Base-by-base conservation (phyloP, 345 rosid species). In the Aquilaria sinensis region DNA sequence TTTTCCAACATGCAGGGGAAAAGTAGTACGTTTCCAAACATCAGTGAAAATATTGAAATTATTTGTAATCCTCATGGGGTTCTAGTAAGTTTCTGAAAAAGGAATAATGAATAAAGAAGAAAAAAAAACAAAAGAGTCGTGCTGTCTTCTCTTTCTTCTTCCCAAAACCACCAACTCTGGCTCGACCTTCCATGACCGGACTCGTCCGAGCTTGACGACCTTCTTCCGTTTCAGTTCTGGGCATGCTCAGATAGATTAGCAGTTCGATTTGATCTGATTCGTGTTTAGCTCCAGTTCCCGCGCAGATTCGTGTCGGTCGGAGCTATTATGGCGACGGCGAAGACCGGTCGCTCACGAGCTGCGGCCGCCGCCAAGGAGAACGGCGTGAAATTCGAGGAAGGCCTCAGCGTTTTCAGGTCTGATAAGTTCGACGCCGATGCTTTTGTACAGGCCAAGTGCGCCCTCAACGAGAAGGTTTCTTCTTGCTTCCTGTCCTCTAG, bases 381-480 rank as follows among this genome's bases (percentile, higher is more conserved):
- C 72, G 98, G 92, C 51, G 70, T 70, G 10, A 84, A 78, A 72
- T 74, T 84, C 51, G 97, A 95, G 68, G 99, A 91, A 81, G 96
- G 94, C 30, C 79, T 95, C 59, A 74, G 62, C 63, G 75, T 81
- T 9, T 95, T 95, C 89, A 91, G 84, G 89, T 84, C 99, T 58
- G 98, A 91, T 47, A 84, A 71, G 74, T 95, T 91, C 80, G 92
- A 95, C 70, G 94, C 98, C 71, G 96, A 91, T 45, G 79, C 85
- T 64, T 95, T 77, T 76, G 88, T 95, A 56, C 96, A 89, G 82
- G 81, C 99, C 67, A 95, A 89, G 78, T 91, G 97, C 74, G 78
- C 98, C 49, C 92, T 95, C 76, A 87, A 83, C 82, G 99, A 95
- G 64, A 95, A 91, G 96, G 99, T 94, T 47, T 49, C 10, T 45